A percentile compares a stretch with the other conserved stretches of the same genome.
These are phyloP conservation scores for Paecilomyces formosus DNA, from an alignment of 2,329 filamentous ascomycete genomes.

Conservation along the genomic window DNA sequence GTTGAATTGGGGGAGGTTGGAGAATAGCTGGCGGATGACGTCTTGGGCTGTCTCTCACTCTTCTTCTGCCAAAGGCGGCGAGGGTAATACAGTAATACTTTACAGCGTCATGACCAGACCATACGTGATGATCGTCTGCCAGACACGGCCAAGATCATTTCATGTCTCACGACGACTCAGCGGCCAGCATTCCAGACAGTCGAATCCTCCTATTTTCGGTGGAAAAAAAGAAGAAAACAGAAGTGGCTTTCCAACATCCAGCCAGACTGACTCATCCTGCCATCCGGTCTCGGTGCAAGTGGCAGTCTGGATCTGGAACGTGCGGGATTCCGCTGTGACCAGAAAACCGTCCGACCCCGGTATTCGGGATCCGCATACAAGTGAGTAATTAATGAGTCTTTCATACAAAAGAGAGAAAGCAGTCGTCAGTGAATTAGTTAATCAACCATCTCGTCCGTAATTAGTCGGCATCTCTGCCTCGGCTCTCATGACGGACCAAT, in stretches of 20 bases:
- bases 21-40: background rate
- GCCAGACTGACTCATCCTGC: background rate
- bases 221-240: background rate
- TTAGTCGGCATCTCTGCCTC: conserved; percentile 1
- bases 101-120: background rate
- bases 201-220: background rate
- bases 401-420: too few relatives aligned
- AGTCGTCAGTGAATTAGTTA: too few relatives aligned
- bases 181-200: background rate
- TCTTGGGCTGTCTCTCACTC: background rate
- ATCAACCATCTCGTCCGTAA: too few relatives aligned
- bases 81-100: background rate
- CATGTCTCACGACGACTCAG: background rate
- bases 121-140: background rate
- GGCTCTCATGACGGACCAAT: conserved; percentile 2
- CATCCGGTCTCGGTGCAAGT: background rate
- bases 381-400: conserved; percentile 1
- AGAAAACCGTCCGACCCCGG: conserved; percentile 4
- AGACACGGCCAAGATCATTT: background rate
- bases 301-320: background rate
- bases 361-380: conserved; percentile 6
- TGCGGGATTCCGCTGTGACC: background rate
- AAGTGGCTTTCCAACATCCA: background rate
- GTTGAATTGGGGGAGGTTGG: background rate
- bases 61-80: background rate